Evolutionary conservation across 1,139 yeast genomes (phyloP), one percentile per base, ranked within the genome.

Genomic region (Lodderomyces theae): DNA sequence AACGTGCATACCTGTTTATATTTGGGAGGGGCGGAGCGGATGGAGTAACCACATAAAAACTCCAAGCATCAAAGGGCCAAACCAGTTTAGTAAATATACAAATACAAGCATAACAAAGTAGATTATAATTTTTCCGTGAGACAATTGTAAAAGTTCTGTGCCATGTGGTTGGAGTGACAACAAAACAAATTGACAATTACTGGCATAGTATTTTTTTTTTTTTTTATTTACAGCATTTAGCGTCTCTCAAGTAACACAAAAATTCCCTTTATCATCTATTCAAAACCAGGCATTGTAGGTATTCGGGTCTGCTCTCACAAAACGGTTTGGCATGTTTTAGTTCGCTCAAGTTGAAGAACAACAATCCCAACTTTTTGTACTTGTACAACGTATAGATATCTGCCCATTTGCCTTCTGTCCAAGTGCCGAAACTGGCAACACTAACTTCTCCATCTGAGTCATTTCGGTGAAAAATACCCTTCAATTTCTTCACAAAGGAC

Each of bases 301-400:
- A 26, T 5, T 42, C 42, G n/a, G 21, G 17, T 32, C 51, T 33
- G 16, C 44, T 37, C 37, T 48, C 51, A 37, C 51, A 48, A 39
- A 40, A 43, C 3, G 49, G 51, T 18, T 45, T 43, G 5, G 40
- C 40, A 35, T 41, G 29, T 11, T 33, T 32, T 9, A 34, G 26
- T 25, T 35, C 35, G 22, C 35, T 39, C 21, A 34, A 24, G 38
- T 47, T 48, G 25, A 46, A 39, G 12, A 48, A 43, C 16, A 46
- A 31, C 22, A 45, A 37, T 2, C 51, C 51, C 17, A 48, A 33
- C 13, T 42, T 35, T 31, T 42, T 42, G 11, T 37, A 28, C 15
- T 37, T 43, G 19, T 40, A 21, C 32, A 38, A 43, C 0, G 49
- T 42, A 11, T 22, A 33, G 2, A 44, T 15, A 7, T 31, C 34